Evolutionary conservation across 768 basidiomycete species (phyloP), one percentile per base, ranked within the genome.

Genomic region (Boletus rufocinnamomeus): DNA sequence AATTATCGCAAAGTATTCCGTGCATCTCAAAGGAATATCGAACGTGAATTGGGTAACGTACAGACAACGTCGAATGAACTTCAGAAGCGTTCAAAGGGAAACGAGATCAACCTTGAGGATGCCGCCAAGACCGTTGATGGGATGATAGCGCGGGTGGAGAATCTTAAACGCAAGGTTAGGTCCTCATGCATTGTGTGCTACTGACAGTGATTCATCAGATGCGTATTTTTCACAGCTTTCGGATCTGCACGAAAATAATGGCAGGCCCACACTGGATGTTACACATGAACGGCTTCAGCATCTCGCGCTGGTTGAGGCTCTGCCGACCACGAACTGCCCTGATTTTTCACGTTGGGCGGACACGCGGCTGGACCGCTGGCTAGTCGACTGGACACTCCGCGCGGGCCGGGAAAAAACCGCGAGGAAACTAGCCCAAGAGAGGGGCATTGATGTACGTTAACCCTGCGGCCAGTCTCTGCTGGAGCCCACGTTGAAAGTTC

Each of bases 311-410:
- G 70, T 92, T 3, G 88, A 93, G 68, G 76, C 76, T 28, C 68
- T 89, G 57, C 79, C 82, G 54, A 76, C 71, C 56, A 69, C 82
- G 6, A 81, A 72, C 50, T 78, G 80, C 51, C 77, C 82, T 4
- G 85, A 87, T 50, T 90, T 86, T 72, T 77, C 79, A 23, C 80
- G 85, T 34, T 96, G 92, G 92, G 85, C 88, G 9, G 87, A 91
- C 66, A 85, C 80, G 45, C 79, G 93, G 50, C 76, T 98, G 14
- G 89, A 94, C 68, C 78, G 95, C 61, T 96, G 93, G 88, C 79
- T 98, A 35, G 89, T 96, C 3, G 97, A 99, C 70, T 96, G 96
- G 89, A 83, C 88, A 37, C 77, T 98, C 47, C 80, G 95, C 54
- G 84, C 80, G 38, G 93, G 90, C 34, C 88, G 88, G 66, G 84